Evolutionary conservation across 225 moss, liverwort and hornwort species (phyloP), one percentile per base, ranked within the genome.

Genomic region (Takakia lepidozioides): DNA sequence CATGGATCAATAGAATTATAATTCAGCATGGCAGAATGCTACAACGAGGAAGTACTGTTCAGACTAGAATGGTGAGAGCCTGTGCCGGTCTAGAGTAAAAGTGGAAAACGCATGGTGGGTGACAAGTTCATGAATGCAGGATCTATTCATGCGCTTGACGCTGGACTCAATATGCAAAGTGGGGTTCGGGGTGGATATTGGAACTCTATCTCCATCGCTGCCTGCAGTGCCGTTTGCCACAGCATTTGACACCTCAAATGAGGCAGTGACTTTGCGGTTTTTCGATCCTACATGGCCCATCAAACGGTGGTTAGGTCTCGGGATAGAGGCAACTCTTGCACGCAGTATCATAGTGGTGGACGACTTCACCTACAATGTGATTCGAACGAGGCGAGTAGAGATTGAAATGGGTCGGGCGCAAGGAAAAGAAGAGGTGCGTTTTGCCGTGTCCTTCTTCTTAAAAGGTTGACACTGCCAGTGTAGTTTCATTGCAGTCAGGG

Each of bases 141-240:
- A 75, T 45, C 43, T 79, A 1, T 79, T 83, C 49, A 65, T 67
- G 71, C 60, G 83, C 34, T 61, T 83, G 32, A 83, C 83, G 0
- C 59, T 83, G 1, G 83, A 83, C 9, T 63, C 75, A 19, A 71
- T 80, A 0, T 75, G 70, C 80, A 61, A 71, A 43, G 55, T 80
- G 39, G 75, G 74, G 2, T 47, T 75, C 0, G 83, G 80, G 4
- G 67, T 74, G 3, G 78, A 79, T 49, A 46, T 83, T 2, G 83
- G 79, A 20, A 66, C 74, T 0, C 20, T 75, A 38, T 71, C 68
- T 6, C 61, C 67, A 0, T 49, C 62, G 3, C 49, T 80, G 20
- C 71, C 79, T 3, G 73, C 54, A 0, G 64, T 80, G 3, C 75
- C 75, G 0, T 80, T 80, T 17, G 63, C 64, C 15, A 64, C 55